Evolutionary conservation across 331 rosid species (phyloP).

Genomic region (Pyrus hybrid): DNA sequence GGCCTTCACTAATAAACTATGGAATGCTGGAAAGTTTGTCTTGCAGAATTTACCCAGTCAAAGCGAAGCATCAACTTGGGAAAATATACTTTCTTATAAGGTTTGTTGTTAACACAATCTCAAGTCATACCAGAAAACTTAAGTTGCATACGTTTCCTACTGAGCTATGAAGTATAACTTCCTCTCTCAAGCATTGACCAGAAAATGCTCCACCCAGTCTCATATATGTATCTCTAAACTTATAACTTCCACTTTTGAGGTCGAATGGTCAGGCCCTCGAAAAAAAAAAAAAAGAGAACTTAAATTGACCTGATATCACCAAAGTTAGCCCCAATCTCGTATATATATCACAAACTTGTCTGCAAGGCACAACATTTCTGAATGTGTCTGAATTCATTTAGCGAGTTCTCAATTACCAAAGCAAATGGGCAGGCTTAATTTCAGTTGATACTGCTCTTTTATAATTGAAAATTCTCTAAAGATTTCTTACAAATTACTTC

Average conservation of each 20-base stretch:
- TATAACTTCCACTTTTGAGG: not conserved
- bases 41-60: constrained; percentile 73
- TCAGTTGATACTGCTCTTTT: not conserved
- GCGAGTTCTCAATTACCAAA: not conserved
- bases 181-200: not conserved
- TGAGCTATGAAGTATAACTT: not conserved
- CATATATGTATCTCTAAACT: not conserved
- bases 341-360: not conserved
- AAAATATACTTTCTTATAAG: constrained; percentile 28
- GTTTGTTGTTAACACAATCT: not conserved
- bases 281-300: too few species aligned
- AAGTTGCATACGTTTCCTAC: not conserved
- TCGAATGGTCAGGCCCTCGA: too few species aligned
- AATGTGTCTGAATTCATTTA: not conserved
- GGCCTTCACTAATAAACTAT: constrained; percentile 92
- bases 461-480: not conserved
- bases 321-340: not conserved
- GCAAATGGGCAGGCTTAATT: not conserved
- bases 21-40: constrained; percentile 95
- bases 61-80: constrained; percentile 60
- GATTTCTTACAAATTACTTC: not conserved
- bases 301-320: not conserved
- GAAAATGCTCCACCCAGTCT: not conserved
- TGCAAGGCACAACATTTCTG: not conserved
- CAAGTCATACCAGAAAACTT: not conserved